Percentiles rank a stretch among this genome's conserved stretches.
Conservation (phyloP, 768 basidiomycete species). For the Mycena latifolia region DNA sequence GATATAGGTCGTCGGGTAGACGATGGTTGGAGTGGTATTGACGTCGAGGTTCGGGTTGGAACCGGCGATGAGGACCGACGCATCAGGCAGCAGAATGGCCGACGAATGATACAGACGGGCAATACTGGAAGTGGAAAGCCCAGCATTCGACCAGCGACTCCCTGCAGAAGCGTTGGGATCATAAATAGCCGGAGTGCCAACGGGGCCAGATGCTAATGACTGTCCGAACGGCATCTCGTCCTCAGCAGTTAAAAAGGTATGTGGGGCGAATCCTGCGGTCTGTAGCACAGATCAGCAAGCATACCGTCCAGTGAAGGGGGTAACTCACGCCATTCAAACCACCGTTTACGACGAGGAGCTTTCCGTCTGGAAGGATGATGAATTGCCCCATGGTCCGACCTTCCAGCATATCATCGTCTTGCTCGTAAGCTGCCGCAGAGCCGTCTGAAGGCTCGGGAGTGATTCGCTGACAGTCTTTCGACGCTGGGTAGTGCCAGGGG, state of each 20-base stretch:
- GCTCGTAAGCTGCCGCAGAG: conserved; percentile 66
- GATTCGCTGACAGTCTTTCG: conserved; percentile 79
- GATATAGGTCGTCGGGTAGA: conserved; percentile 81
- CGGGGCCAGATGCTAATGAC: conserved; percentile 85
- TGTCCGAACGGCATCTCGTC: conserved; percentile 74
- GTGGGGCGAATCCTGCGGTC: too few relatives aligned
- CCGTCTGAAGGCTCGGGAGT: conserved; percentile 88
- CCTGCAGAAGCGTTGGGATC: conserved; percentile 81
- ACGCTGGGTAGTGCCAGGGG: too few relatives aligned
- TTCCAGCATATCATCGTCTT: conserved; percentile 82
- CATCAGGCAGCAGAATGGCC: conserved; percentile 89
- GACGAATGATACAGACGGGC: conserved; percentile 93
- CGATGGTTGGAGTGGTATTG: conserved; percentile 56
- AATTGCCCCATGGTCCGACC: conserved; percentile 96
- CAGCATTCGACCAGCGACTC: conserved; percentile 78
- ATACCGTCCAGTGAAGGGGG: too few relatives aligned
- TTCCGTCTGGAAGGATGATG: conserved; percentile 84
- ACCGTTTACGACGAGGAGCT: conserved; percentile 75
- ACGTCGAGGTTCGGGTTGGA: conserved; percentile 95
- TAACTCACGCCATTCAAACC: neutral
- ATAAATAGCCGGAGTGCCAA: conserved; percentile 86
- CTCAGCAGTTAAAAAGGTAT: too few relatives aligned
- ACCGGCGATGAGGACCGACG: conserved; percentile 88
- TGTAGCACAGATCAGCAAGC: too few relatives aligned
- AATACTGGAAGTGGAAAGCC: conserved; percentile 71